phyloP scores from a whole-genome alignment of 2,329 filamentous ascomycete genomes.

The Dothidotthia symphoricarpi region DNA sequence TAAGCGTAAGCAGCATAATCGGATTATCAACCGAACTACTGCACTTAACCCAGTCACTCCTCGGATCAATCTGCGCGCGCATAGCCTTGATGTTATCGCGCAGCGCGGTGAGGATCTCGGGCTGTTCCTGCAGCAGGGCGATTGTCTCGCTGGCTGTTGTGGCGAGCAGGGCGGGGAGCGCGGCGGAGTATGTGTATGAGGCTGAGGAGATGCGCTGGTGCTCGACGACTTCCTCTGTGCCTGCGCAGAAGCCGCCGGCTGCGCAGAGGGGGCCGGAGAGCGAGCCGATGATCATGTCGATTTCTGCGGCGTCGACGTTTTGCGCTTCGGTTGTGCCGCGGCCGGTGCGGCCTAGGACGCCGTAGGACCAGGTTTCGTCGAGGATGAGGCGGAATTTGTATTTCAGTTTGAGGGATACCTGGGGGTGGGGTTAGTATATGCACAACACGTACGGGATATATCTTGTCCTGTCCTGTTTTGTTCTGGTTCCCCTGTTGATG shows the following conservation, averaged over 20 bases:
- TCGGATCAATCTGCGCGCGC: slow-evolving; percentile 82
- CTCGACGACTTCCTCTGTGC: slow-evolving; percentile 85
- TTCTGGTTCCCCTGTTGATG: background rate
- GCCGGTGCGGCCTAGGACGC: slow-evolving; percentile 86
- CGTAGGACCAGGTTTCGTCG: slow-evolving; percentile 97
- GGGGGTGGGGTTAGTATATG: slow-evolving; percentile 7
- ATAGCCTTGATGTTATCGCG: slow-evolving; percentile 85
- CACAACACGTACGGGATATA: background rate
- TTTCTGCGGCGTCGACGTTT: slow-evolving; percentile 87
- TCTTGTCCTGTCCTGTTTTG: background rate
- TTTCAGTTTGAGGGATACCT: slow-evolving; percentile 88
- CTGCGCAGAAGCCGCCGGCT: slow-evolving; percentile 94
- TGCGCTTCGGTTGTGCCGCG: slow-evolving; percentile 93
- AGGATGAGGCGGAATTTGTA: slow-evolving; percentile 98
- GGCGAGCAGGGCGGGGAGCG: slow-evolving; percentile 86
- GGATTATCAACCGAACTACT: slow-evolving; percentile 83
- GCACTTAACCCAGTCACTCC: slow-evolving; percentile 88
- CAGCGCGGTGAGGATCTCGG: slow-evolving; percentile 74
- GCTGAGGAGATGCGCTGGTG: slow-evolving; percentile 92
- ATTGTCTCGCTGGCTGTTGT: slow-evolving; percentile 95
- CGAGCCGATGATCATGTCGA: slow-evolving; percentile 97
- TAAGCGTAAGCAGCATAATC: slow-evolving; percentile 77
- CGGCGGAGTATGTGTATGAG: slow-evolving; percentile 94
- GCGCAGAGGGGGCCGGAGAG: slow-evolving; percentile 86
- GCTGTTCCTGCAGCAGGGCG: slow-evolving; percentile 79